phyloP scores from a whole-genome alignment of 345 rosid genomes.

The Gossypium longicalyx region DNA sequence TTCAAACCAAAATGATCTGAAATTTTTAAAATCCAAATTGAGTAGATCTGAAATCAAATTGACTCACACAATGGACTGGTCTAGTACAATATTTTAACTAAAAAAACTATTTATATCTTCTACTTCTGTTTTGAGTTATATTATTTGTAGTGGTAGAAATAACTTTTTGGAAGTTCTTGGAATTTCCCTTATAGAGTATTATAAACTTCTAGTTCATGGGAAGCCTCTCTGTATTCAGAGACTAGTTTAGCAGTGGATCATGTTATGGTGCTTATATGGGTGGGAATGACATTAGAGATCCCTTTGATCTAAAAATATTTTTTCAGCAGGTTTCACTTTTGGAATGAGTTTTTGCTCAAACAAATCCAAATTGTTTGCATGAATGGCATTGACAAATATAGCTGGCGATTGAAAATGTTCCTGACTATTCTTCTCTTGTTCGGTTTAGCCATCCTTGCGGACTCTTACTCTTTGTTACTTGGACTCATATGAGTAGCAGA shows the following conservation, averaged over 20 bases:
- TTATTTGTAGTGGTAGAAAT: background rate
- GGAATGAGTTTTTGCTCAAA: background rate
- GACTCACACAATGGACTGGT: too few relatives aligned
- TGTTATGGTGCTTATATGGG: background rate
- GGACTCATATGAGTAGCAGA: background rate
- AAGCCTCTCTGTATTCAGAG: background rate
- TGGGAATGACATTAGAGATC: background rate
- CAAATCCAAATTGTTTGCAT: background rate
- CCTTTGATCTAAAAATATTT: constrained; percentile 1
- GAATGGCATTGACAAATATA: background rate
- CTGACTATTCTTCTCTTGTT: background rate
- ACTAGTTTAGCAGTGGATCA: background rate
- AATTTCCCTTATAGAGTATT: background rate
- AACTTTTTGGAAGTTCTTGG: background rate
- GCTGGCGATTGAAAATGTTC: background rate
- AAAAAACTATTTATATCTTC: too few relatives aligned
- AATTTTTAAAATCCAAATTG: too few relatives aligned
- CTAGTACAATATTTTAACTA: too few relatives aligned
- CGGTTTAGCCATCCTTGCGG: background rate
- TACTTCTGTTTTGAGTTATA: too few relatives aligned
- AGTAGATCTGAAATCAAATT: too few relatives aligned
- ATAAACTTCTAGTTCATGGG: background rate
- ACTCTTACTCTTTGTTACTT: background rate
- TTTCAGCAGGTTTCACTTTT: background rate
- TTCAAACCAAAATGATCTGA: too few relatives aligned